Evolutionary conservation across 331 rosid genomes (phyloP).

Genomic region (Telfairia occidentalis): DNA sequence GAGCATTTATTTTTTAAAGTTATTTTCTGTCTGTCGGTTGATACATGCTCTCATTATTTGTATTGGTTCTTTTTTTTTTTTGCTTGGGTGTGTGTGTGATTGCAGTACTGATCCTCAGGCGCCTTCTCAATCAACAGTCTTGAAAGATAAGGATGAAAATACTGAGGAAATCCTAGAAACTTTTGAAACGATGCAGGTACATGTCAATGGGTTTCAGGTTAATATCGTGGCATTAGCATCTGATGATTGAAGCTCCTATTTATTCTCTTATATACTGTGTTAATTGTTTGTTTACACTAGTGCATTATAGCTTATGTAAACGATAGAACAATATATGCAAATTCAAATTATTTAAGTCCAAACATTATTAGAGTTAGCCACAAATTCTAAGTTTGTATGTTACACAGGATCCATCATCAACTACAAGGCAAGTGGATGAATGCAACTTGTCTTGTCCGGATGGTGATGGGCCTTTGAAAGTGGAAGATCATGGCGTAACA

Average conservation of each 20-base stretch:
- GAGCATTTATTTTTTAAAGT: background rate
- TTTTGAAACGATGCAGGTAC: constrained; percentile 24
- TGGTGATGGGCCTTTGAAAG: constrained; percentile 37
- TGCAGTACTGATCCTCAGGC: constrained; percentile 32
- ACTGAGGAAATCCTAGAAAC: constrained; percentile 34
- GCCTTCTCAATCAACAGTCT: constrained; percentile 21
- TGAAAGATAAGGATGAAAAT: constrained; percentile 30
- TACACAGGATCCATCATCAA: constrained; percentile 58
- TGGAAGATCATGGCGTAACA: constrained; percentile 34
- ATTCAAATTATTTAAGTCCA: background rate
- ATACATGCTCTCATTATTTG: constrained; percentile 16
- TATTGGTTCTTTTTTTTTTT: background rate
- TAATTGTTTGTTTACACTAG: background rate
- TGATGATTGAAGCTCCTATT: background rate
- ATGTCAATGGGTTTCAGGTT: constrained; percentile 35
- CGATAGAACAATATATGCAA: constrained; percentile 2
- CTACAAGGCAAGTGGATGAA: constrained; percentile 52
- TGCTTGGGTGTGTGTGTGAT: constrained; percentile 1
- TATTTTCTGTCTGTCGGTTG: background rate
- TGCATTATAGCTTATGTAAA: background rate
- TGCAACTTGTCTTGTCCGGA: constrained; percentile 42
- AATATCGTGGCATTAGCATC: background rate
- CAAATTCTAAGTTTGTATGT: constrained; percentile 23
- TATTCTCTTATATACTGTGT: constrained; percentile 1
- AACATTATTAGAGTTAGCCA: constrained; percentile 34